Percentiles rank a stretch among this genome's conserved stretches.
These are phyloP conservation scores for Trichoderma sp. DNA, from an alignment of 2,329 filamentous ascomycete species.

Conservation along the genomic window DNA sequence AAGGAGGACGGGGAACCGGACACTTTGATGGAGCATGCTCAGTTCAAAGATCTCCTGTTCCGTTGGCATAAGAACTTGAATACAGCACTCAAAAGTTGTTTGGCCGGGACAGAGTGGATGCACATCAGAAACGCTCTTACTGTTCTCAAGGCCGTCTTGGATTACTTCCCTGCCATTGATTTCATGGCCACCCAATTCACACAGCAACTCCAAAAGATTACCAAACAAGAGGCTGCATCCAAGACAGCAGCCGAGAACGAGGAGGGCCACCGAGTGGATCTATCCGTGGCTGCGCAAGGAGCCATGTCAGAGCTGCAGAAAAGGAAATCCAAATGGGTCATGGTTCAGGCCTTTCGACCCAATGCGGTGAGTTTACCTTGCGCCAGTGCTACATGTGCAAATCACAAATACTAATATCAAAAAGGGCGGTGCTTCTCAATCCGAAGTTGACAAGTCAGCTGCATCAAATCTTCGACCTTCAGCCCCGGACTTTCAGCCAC, in stretches of 20 bases:
- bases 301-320: slow-evolving; percentile 68
- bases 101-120: slow-evolving; percentile 88
- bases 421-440: slow-evolving; percentile 32
- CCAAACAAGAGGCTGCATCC: slow-evolving; percentile 56
- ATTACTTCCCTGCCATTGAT: slow-evolving; percentile 84
- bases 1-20: slow-evolving; percentile 65
- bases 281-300: slow-evolving; percentile 71
- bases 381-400: neutral
- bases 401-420: slow-evolving; percentile 23
- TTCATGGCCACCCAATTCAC: slow-evolving; percentile 74
- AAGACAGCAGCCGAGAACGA: slow-evolving; percentile 49
- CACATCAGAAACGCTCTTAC: slow-evolving; percentile 95
- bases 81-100: slow-evolving; percentile 74
- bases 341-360: slow-evolving; percentile 70
- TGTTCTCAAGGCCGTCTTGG: slow-evolving; percentile 75
- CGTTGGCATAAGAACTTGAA: slow-evolving; percentile 87
- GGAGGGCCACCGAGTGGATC: slow-evolving; percentile 65
- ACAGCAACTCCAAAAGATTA: slow-evolving; percentile 63
- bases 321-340: slow-evolving; percentile 66
- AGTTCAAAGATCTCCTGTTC: slow-evolving; percentile 81
- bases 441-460: slow-evolving; percentile 32
- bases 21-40: slow-evolving; percentile 75
- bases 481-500: slow-evolving; percentile 64
- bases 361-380: slow-evolving; percentile 50
- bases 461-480: slow-evolving; percentile 52